Base-by-base conservation (phyloP, 306 rosid species). In the Sicyos edulis region DNA sequence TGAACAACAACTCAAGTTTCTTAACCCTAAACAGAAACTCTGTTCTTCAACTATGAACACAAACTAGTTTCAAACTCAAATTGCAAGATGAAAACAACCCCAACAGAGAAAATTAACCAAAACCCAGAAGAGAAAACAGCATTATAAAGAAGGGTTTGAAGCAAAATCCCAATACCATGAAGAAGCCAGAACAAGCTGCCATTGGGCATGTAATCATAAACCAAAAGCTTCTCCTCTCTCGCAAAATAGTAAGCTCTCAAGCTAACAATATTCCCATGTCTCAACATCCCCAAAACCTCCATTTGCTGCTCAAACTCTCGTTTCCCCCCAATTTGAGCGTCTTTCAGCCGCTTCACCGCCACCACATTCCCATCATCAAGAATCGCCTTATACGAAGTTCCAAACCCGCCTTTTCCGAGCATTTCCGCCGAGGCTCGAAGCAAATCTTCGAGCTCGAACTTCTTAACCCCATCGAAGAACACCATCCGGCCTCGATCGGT, bases 331-430 rank as follows among this genome's bases (percentile, higher is more conserved):
- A 86, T 63, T 19, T 81, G 81, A 0, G 86, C 88, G 4, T 92
- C 92, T 75, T 83, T 92, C 13, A 92, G 80, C 75, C 98, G 76
- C 84, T 92, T 92, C 80, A 92, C 96, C 0, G 96, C 96, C 2
- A 92, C 92, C 6, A 90, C 91, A 15, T 70, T 85, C 0, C 98
- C 98, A 17, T 92, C 96, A 32, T 92, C 96, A 5, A 92, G 84
- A 17, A 89, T 86, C 7, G 96, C 98, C 75, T 92, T 92, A 60
- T 92, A 92, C 12, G 92, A 87, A 15, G 96, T 90, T 2, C 98
- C 98, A 8, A 86, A 88, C 73, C 84, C 88, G 0, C 97, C 96
- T 64, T 92, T 92, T 8, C 97, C 97, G 72, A 92, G 58, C 97
- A 92, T 88, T 79, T 89, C 96, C 49, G 97, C 96, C 2, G 97